Base-by-base conservation (phyloP, 768 basidiomycete species). In the Xanthoconium purpureum region DNA sequence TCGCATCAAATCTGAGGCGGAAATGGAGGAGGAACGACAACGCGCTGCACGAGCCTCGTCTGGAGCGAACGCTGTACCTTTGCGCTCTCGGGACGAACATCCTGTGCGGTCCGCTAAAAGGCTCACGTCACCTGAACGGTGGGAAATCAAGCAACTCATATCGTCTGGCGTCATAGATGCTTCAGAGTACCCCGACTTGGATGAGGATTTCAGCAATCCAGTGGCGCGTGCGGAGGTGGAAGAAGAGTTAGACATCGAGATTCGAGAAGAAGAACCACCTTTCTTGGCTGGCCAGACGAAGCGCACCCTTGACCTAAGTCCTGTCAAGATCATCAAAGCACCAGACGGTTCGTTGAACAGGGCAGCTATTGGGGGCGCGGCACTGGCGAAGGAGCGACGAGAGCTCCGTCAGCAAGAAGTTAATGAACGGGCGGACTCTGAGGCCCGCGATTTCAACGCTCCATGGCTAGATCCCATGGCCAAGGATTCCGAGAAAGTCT, bases 391-490 rank as follows among this genome's bases (percentile, higher is more conserved):
- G 71, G 97, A 99, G 72, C 84, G 97, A 51, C 83, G 95, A 43
- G 97, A 99, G 71, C 73, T 98, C 48, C 83, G 94, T 59, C 92
- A 95, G 63, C 92, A 98, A 70, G 95, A 98, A 68, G 89, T 81
- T 14, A 96, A 97, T 66, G 97, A 98, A 58, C 78, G 89, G 62
- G 96, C 91, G 0, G 97, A 98, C 69, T 91, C 94, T 0, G 89
- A 98, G 71, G 86, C 93, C 51, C 84, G 93, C 28, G 95, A 99
- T 75, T 91, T 99, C 72, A 94, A 83, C 64, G 89, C 92, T 44
- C 95, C 97, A 5, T 99, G 97, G 97, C 77, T 98, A 20, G 97
- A 99, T 72, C 97, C 97, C 17, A 97, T 98, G 94, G 89, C 95
- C 13, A 88, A 88, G 63, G 87, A 89, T 4, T 68, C 81, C 0